phyloP scores from a whole-genome alignment of 1,284 basidiomycete species.

The Leccinum pachyderme region DNA sequence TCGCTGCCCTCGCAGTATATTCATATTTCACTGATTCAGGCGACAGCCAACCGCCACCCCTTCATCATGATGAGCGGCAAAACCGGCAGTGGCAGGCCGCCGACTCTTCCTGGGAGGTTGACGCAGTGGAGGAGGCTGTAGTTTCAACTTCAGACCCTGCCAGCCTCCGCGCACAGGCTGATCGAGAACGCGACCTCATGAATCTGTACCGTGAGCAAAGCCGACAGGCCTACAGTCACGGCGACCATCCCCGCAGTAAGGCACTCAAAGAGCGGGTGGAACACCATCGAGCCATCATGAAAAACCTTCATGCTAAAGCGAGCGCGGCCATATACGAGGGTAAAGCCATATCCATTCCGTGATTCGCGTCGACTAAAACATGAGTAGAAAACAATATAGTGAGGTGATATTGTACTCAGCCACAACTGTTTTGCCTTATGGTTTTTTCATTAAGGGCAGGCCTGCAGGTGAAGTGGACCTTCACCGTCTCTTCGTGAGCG shows the following conservation, averaged over 20 bases:
- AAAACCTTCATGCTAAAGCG: slow-evolving; percentile 78
- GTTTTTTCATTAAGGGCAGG: slow-evolving; percentile 46
- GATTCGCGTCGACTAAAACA: not conserved
- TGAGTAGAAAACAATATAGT: slow-evolving; percentile 28
- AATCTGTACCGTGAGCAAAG: slow-evolving; percentile 60
- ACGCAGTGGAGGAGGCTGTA: not conserved
- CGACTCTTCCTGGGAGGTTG: not conserved
- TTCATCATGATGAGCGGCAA: slow-evolving; percentile 11
- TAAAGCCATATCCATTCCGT: slow-evolving; percentile 28
- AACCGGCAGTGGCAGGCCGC: not conserved
- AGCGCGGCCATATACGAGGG: slow-evolving; percentile 84
- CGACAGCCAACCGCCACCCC: not conserved
- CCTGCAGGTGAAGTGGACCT: slow-evolving; percentile 77
- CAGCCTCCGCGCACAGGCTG: slow-evolving; percentile 67
- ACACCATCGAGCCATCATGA: slow-evolving; percentile 75
- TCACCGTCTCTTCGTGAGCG: slow-evolving; percentile 89
- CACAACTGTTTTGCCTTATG: not conserved
- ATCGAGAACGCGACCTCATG: slow-evolving; percentile 72
- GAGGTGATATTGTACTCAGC: not conserved
- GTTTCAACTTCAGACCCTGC: slow-evolving; percentile 43
- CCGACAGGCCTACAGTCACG: slow-evolving; percentile 62
- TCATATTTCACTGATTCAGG: slow-evolving; percentile 6
- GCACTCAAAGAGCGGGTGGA: slow-evolving; percentile 82
- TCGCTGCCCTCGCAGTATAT: slow-evolving; percentile 10
- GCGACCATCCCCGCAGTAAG: slow-evolving; percentile 83